Base-by-base conservation (phyloP, 768 basidiomycete genomes). In the Obba rivulosa region DNA sequence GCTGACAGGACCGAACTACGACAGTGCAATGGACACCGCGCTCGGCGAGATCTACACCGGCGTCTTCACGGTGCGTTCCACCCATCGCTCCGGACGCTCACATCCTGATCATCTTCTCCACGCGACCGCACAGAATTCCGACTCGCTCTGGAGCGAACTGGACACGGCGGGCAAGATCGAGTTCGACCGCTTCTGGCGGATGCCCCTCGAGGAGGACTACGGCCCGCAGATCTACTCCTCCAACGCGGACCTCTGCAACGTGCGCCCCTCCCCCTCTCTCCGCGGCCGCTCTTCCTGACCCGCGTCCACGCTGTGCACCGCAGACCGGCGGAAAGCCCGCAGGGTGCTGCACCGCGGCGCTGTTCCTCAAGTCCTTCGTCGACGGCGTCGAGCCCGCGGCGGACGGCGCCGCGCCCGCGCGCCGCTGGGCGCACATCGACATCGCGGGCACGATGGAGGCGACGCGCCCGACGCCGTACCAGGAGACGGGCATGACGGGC, bases 371-470 rank as follows among this genome's bases (percentile, higher is more conserved):
- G 68, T 74, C 81, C 2, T 91, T 91, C 56, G 86, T 86, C 1
- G 76, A 85, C 21, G 88, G 87, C 3, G 79, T 83, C 48, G 84
- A 88, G 59, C 69, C 74, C 2, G 75, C 78, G 58, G 74, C 79
- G 11, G 81, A 78, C 38, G 58, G 73, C 48, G 74, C 72, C 13
- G 57, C 57, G 23, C 71, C 79, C 4, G 63, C 68, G 11, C 66
- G 90, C 55, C 79, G 80, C 52, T 94, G 91, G 89, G 92, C 91
- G 1, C 92, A 93, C 64, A 66, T 92, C 37, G 92, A 94, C 58
- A 92, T 92, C 49, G 89, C 81, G 10, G 83, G 86, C 13, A 67
- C 77, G 16, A 87, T 87, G 85, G 86, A 89, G 67, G 79, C 80
- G 21, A 40, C 77, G 20, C 63, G 80, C 46, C 61, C 79, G 11